Evolutionary conservation across 2,329 filamentous ascomycete species (phyloP).

Genomic region (Aspergillus aculeatinus): DNA sequence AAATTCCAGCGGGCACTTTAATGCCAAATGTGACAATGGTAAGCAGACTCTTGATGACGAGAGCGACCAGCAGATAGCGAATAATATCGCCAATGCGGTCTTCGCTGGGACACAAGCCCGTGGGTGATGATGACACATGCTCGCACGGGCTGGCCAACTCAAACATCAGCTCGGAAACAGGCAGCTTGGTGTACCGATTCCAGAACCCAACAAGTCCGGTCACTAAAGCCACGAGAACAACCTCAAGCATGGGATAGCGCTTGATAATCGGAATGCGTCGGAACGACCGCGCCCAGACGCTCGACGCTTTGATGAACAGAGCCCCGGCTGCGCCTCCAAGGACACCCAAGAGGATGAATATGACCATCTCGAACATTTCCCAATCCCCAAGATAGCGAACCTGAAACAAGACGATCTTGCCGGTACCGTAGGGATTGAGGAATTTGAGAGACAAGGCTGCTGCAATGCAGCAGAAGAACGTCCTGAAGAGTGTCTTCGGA

Average conservation of each 20-base stretch:
- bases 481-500: slow-evolving; percentile 93
- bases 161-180: slow-evolving; percentile 85
- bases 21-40: slow-evolving; percentile 93
- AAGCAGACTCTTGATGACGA: slow-evolving; percentile 84
- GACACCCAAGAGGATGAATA: slow-evolving; percentile 82
- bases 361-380: slow-evolving; percentile 85
- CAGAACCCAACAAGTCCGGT: slow-evolving; percentile 88
- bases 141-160: slow-evolving; percentile 89
- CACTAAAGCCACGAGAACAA: slow-evolving; percentile 78
- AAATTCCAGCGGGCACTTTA: slow-evolving; percentile 94
- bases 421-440: slow-evolving; percentile 90
- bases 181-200: slow-evolving; percentile 85
- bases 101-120: slow-evolving; percentile 74
- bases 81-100: slow-evolving; percentile 80
- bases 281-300: slow-evolving; percentile 85
- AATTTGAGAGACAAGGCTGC: slow-evolving; percentile 92
- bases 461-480: slow-evolving; percentile 95
- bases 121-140: slow-evolving; percentile 59
- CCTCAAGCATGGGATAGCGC: slow-evolving; percentile 78
- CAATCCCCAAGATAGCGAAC: slow-evolving; percentile 88
- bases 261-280: slow-evolving; percentile 79
- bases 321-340: slow-evolving; percentile 83
- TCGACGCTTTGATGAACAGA: slow-evolving; percentile 93
- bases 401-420: slow-evolving; percentile 95
- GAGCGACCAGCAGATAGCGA: slow-evolving; percentile 69